A percentile compares a stretch with the other conserved stretches of the same genome.
Evolutionary conservation across 108 stramenopile genomes (phyloP).

Genomic region (Discostella stelligeroides): DNA sequence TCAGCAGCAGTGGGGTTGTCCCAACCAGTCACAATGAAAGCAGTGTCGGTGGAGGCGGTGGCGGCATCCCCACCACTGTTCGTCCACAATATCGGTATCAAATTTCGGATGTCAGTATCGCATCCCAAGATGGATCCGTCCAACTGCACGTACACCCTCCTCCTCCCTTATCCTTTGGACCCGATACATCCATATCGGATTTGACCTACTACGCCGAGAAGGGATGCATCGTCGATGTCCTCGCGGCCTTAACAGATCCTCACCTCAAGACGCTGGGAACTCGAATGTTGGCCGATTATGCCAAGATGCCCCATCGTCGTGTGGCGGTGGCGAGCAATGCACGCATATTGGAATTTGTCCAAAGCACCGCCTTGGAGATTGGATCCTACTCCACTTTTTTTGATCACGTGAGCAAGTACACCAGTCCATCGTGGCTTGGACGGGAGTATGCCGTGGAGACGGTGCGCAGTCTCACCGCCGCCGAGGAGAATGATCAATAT

Average conservation of each 20-base stretch:
- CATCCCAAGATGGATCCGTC: constrained; percentile 7
- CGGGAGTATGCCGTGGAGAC: constrained; percentile 90
- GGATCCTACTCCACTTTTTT: constrained; percentile 6
- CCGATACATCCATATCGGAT: constrained; percentile 78
- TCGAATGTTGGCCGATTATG: constrained; percentile 89
- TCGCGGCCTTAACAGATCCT: constrained; percentile 75
- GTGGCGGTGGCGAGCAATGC: constrained; percentile 84
- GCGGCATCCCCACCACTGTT: not conserved
- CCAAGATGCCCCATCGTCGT: constrained; percentile 86
- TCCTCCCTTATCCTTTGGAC: constrained; percentile 69
- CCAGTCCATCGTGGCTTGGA: constrained; percentile 67
- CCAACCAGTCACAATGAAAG: not conserved
- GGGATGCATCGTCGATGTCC: constrained; percentile 80
- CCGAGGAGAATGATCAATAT: constrained; percentile 84
- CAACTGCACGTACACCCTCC: constrained; percentile 7
- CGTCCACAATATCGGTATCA: constrained; percentile 31
- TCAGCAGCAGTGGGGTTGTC: not conserved
- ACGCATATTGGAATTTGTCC: constrained; percentile 80
- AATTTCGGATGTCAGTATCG: constrained; percentile 57
- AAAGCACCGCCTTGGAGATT: constrained; percentile 67
- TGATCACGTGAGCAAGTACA: constrained; percentile 46
- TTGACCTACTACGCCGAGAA: constrained; percentile 87
- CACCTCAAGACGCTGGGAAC: constrained; percentile 80
- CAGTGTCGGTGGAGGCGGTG: not conserved
- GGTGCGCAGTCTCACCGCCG: constrained; percentile 84